These are phyloP conservation scores for Trichosanthes cucumerina DNA, from an alignment of 306 rosid species.

Conservation along the genomic window DNA sequence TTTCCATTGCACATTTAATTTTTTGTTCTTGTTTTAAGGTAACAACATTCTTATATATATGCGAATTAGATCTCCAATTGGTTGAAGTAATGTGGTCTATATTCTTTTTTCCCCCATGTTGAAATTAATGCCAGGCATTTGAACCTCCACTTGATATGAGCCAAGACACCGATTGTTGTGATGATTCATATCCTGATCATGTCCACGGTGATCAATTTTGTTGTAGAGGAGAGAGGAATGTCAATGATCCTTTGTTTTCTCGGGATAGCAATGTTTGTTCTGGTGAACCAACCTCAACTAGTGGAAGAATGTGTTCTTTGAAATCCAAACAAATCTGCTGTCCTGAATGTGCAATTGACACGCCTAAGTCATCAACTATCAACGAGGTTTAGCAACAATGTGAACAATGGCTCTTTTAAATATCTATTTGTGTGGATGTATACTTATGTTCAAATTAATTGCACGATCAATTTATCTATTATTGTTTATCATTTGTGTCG, in stretches of 20 bases:
- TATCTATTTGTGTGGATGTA: background rate
- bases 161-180: constrained; percentile 43
- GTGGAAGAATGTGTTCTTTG: constrained; percentile 29
- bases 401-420: too few species aligned
- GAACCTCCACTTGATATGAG: constrained; percentile 96
- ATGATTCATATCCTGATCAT: constrained; percentile 27
- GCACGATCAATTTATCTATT: background rate
- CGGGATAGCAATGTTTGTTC: constrained; percentile 31
- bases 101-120: constrained; percentile 1
- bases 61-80: constrained; percentile 7
- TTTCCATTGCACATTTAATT: background rate
- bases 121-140: constrained; percentile 47
- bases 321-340: constrained; percentile 32
- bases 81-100: constrained; percentile 6
- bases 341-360: constrained; percentile 29
- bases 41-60: background rate
- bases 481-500: background rate
- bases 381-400: constrained; percentile 43
- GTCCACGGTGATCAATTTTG: constrained; percentile 20
- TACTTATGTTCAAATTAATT: background rate
- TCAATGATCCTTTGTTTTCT: constrained; percentile 22
- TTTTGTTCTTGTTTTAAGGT: background rate
- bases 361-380: constrained; percentile 14
- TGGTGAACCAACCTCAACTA: constrained; percentile 34
- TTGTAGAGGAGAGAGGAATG: constrained; percentile 35